Percentiles rank a stretch among this genome's conserved stretches.
phyloP scores from a whole-genome alignment of 2,329 filamentous ascomycete species.

The Cladosporium sp. region DNA sequence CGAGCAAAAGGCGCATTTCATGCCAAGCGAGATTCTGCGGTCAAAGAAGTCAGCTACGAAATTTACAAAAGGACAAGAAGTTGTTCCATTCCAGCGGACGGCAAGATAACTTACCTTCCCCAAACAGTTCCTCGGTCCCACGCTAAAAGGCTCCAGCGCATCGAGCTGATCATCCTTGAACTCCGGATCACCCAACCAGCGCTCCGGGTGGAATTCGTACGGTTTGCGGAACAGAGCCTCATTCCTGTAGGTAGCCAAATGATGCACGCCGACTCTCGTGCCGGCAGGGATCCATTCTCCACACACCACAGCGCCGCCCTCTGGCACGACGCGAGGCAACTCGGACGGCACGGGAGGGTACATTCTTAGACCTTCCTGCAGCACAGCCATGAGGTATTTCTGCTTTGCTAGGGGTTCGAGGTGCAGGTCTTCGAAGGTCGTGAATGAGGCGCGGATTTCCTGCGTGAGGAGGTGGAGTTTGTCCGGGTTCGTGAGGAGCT shows the following conservation, averaged over 20 bases:
- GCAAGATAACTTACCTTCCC: conserved; percentile 23
- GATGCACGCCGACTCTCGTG: conserved; percentile 17
- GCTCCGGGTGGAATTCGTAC: conserved; percentile 28
- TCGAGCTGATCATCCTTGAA: conserved; percentile 27
- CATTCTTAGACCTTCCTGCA: conserved; percentile 44
- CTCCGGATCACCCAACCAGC: conserved; percentile 26
- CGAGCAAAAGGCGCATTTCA: conserved; percentile 36
- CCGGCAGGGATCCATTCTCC: conserved; percentile 20
- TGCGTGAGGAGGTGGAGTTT: conserved; percentile 51
- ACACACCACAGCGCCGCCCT: conserved; percentile 24
- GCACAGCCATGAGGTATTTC: conserved; percentile 42
- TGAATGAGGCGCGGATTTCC: conserved; percentile 49
- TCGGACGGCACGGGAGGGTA: conserved; percentile 34
- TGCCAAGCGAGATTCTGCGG: conserved; percentile 29
- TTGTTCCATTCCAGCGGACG: too few relatives aligned
- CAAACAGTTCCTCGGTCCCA: conserved; percentile 25
- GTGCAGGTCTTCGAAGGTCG: conserved; percentile 23
- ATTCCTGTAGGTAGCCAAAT: conserved; percentile 19
- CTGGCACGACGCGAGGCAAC: conserved; percentile 27
- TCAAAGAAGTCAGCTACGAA: not conserved
- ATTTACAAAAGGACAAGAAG: too few relatives aligned
- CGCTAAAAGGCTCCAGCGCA: conserved; percentile 27
- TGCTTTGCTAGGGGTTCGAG: conserved; percentile 20
- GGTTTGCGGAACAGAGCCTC: conserved; percentile 20
- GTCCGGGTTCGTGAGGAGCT: conserved; percentile 58